Base-by-base conservation (phyloP, 2,329 filamentous ascomycete genomes). In the Neofusicoccum cordaticola region DNA sequence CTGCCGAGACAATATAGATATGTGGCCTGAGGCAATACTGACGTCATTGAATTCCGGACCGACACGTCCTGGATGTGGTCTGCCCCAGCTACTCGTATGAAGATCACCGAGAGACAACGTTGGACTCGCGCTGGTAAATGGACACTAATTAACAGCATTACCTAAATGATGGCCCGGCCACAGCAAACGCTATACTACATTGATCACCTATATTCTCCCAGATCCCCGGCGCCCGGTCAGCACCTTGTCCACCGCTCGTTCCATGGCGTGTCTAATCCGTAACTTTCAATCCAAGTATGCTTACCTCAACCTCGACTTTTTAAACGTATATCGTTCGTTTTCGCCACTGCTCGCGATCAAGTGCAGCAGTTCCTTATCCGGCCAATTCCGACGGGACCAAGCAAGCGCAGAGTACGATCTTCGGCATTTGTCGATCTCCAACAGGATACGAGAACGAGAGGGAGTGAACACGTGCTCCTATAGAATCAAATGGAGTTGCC, bases 191-290 rank as follows among this genome's bases (percentile, higher is more conserved):
- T 45, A 15, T n/a, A 31, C 27, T 48, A 11, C 11, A 27, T 51
- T 52, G 12, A 37, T 37, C 15, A 52, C 34, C 6, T 19, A 52
- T 12, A 37, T 12, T 19, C 13, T 22, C 8, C 31, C 12, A 37
- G 31, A 37, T 34, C 31, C 50, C 50, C 34, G 17, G 22, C 17
- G 34, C 34, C 34, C 12, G 15, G 31, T 37, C 50, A 37, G n/a
- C n/a, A 37, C 50, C 12, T 52, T 52, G 34, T 17, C 37, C 15
- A 37, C 13, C 8, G 9, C 9, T 19, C 39, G 34, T 15, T 37
- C 17, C 34, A 52, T 52, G 31, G 50, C 34, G 11, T 39, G 70
- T 51, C 17, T 51, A 37, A 15, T 37, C 34, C 50, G 37, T 52
- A 39, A 52, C 34, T 37, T n/a, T 51, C 22, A 12, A 15, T 11